Base-by-base conservation (phyloP, 495 filamentous ascomycete genomes). In the Aspergillus mulundensis region DNA sequence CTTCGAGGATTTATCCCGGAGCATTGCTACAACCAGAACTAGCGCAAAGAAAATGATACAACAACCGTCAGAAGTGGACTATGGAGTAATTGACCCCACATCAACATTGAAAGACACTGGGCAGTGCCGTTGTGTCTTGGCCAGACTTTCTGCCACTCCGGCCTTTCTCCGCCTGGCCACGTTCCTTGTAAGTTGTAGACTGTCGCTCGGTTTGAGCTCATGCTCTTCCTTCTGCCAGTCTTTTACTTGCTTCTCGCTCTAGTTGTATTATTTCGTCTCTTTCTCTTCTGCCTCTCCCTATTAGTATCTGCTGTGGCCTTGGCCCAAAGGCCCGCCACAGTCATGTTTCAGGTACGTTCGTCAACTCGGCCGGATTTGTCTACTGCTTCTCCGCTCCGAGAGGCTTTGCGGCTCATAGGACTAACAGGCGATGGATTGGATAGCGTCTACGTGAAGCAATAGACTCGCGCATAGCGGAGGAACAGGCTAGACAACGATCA, bases 391-490 rank as follows among this genome's bases (percentile, higher is more conserved):
- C 48, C 51, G 45, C 38, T 32, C 23, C 8, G 23, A 10, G 19
- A 25, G 2, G 0, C 25, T 49, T 7, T 50, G 39, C 7, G 34
- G 20, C 3, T 28, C 20, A 11, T 18, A 50, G 46, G 49, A 38
- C 40, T 50, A 19, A 32, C 34, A 11, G 19, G 16, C 41, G 48
- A 16, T 19, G 15, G 18, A 3, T 28, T 23, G 6, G 7, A 54
- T 67, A 96, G 90, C 86, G 90, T 72, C 70, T 96, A 63, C 91
- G 90, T 77, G 87, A 87, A 58, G 87, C 88, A 49, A 88, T 95
- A 64, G 90, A 96, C 66, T 84, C 84, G 60, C 84, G 85, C 61
- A 91, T 96, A 58, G 87, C 90, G 60, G 89, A 96, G 74, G 91
- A 96, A 77, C 89, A 94, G 71, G 87, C 89, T 52, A 84, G 89